Evolutionary conservation across 108 stramenopile genomes (phyloP).

Genomic region (Cyclotella baltica): DNA sequence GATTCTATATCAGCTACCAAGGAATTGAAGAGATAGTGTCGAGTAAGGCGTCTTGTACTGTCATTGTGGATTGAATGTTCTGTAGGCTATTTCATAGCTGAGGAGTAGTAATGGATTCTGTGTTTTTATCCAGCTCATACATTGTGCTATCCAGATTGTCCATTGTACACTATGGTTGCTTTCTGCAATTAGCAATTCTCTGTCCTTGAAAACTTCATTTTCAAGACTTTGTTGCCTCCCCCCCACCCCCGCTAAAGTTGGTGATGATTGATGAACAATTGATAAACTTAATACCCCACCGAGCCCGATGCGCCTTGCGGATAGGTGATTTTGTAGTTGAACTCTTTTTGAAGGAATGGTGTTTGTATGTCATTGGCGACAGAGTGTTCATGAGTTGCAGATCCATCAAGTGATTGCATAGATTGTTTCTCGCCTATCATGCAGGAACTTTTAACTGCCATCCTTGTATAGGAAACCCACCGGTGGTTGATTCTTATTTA

Average conservation of each 20-base stretch:
- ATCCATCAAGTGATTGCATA: conserved; percentile 51
- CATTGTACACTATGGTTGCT: too few species aligned
- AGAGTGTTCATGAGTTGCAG: conserved; percentile 13
- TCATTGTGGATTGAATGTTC: conserved; percentile 86
- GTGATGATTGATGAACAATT: too few species aligned
- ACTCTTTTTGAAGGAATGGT: conserved; percentile 52
- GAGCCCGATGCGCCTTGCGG: conserved; percentile 75
- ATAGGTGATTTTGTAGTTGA: conserved; percentile 70
- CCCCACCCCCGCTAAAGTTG: too few species aligned
- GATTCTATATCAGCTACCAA: conserved; percentile 73
- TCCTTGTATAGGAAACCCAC: too few species aligned
- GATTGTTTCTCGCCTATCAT: conserved; percentile 46
- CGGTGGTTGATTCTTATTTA: too few species aligned
- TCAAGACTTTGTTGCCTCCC: conserved; percentile 17
- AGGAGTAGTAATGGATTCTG: conserved; percentile 79
- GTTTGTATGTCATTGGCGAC: neutral
- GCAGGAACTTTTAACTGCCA: too few species aligned
- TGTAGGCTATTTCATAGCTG: conserved; percentile 80
- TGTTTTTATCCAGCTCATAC: too few species aligned
- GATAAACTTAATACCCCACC: conserved; percentile 59
- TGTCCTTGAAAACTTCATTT: conserved; percentile 36
- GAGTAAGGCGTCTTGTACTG: conserved; percentile 84
- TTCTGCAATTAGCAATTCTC: conserved; percentile 44
- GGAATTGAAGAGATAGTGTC: conserved; percentile 74
- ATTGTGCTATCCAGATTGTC: too few species aligned